Base-by-base conservation (phyloP, 495 filamentous ascomycete species). In the Aspergillus leporis region DNA sequence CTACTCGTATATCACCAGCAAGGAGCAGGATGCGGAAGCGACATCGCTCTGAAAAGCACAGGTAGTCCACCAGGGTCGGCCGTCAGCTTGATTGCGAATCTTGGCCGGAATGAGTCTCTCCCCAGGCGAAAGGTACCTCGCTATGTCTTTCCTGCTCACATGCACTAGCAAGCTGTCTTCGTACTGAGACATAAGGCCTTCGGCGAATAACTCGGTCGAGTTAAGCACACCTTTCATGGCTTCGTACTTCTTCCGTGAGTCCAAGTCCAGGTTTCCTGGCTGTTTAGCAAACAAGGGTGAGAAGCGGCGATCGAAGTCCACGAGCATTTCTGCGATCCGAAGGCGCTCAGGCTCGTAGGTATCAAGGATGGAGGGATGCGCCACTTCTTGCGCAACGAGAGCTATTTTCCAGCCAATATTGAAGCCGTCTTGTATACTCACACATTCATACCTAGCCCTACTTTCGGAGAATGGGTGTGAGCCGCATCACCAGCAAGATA, bases 321-420 rank as follows among this genome's bases (percentile, higher is more conserved):
- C 75, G 1, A 94, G 75, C 43, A 86, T 85, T 55, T 89, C 78
- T 8, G 90, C 90, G 12, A 92, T 80, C 13, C 82, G 76, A 53
- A 85, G 83, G 34, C 90, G 83, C 71, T 94, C 90, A 5, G 73
- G 62, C 61, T 88, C 78, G 67, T 94, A 94, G 0, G 90, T 91
- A 47, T 80, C 72, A n/a, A 93, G 78, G 7, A 92, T 69, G 8
- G 66, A 68, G 14, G 80, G 78, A 25, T 78, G 62, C 0, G 83
- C 82, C 19, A 84, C 76, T 8, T 86, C 86, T 16, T 75, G 75
- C 47, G 87, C 81, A 14, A 89, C 87, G 18, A 84, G 78, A 48
- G 87, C 86, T 40, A 94, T 77, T 68, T 93, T 93, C 90, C 90
- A 94, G 3, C 85, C 89, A 8, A 94, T 74, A 70, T 93, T 93